Base-by-base conservation (phyloP, 495 filamentous ascomycete genomes). In the Talaromyces stipitatus region DNA sequence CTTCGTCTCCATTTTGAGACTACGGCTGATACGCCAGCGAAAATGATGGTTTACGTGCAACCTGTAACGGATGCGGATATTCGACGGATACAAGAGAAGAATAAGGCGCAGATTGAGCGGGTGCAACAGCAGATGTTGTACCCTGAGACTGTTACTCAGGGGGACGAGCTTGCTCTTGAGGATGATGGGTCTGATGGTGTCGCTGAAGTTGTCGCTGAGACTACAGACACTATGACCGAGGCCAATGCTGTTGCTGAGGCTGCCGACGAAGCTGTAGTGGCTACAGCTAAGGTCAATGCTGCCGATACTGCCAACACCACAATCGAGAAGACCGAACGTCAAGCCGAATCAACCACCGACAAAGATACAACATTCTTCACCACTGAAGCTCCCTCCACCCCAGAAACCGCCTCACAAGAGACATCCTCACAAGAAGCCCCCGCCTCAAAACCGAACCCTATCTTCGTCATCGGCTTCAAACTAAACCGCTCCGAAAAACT, bases 1-100 rank as follows among this genome's bases (percentile, higher is more conserved):
- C 69, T 99, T 4, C 86, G 94, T 2, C 63, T 99, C 33, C 87
- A 91, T 66, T 90, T 99, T 60, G 92, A 99, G 70, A 88, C 91
- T 0, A 78, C 88, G 16, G 78, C 82, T 5, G 69, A 68, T 3
- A 38, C 62, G 23, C 71, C 74, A 0, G 84, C 86, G 0, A 87
- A 83, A 62, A 96, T 97, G 90, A 89, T 91, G 63, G 81, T 96
- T 24, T 91, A 95, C 62, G 91, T 85, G 24, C 86, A 95, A 70
- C 92, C 94, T 8, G 85, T 97, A 16, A 81, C 82, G 0, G 79
- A 86, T 12, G 78, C 82, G 7, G 75, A 89, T 48, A 88, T 95
- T 33, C 72, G 87, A 12, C 69, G 75, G 9, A 89, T 96, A 41
- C 95, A 98, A 70, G 77, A 70, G 5, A 76, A 75, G 29, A 85